Evolutionary conservation across 768 basidiomycete genomes (phyloP), one percentile per base, ranked within the genome.

Genomic region (Leccinellum rugosiceps): DNA sequence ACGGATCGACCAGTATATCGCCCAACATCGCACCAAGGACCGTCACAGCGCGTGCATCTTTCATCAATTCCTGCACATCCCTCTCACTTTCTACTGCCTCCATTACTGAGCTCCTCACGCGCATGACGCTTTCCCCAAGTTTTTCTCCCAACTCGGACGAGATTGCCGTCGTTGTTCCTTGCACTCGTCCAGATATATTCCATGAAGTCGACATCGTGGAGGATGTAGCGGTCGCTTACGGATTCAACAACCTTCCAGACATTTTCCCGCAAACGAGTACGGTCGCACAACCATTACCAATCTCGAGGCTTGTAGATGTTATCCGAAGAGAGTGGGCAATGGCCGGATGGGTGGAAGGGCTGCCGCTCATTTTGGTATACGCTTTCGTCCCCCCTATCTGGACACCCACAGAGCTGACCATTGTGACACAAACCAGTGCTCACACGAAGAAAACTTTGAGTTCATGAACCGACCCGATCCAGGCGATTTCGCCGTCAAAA

Each of bases 151-250:
- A 49, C 41, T 64, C 66, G 0, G 94, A 98, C 65, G 80, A 84
- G 63, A 78, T 99, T 44, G 65, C 80, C 17, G 87, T 98, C 26
- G 76, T 83, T 32, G 80, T 99, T 48, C 96, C 97, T 5, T 80
- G 90, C n/a, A 98, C 94, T n/a, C 85, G 97, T 35, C 94, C 97
- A 1, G 97, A 99, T 69, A 98, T 99, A 63, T 77, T 99, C 54
- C 97, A 99, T 70, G 94, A 98, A 72, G 97, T 95, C 68, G 97
- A 99, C 70, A 83, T 98, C 69, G 90, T 99, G 87, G 97, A 99
- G 70, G 97, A 99, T 62, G 93, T 89, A 2, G 97, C 97, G 10
- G 92, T 99, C 62, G 97, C 94, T 1, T 97, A 95, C 68, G 97
- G 97, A 2, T 98, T 94, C 80, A 98, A 99, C 77, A 97, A 96